Evolutionary conservation across 139 green algal genomes (phyloP).

Genomic region (Limnomonas spitsbergensis): DNA sequence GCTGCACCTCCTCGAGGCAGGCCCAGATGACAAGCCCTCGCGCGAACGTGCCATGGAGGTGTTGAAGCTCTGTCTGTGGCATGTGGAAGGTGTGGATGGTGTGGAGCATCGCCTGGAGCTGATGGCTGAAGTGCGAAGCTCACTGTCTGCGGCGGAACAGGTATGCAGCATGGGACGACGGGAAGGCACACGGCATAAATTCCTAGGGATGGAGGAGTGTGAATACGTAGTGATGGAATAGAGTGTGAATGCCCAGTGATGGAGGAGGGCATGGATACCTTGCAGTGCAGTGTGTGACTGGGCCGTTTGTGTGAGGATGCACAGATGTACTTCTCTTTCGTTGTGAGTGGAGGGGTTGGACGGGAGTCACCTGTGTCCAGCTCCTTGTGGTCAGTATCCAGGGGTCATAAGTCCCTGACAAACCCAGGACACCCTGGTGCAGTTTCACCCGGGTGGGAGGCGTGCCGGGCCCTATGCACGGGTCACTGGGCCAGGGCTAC

Average conservation of each 20-base stretch:
- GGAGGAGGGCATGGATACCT: background rate
- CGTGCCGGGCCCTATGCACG: background rate
- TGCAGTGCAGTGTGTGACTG: background rate
- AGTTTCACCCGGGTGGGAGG: background rate
- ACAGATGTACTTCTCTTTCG: too few relatives aligned
- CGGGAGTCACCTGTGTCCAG: too few relatives aligned
- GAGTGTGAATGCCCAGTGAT: background rate
- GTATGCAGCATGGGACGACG: background rate
- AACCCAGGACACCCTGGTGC: too few relatives aligned
- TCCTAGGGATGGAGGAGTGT: too few relatives aligned
- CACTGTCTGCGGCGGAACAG: background rate
- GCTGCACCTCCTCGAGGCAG: background rate
- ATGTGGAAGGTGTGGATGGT: background rate
- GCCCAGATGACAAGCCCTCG: too few relatives aligned
- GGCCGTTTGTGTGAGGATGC: background rate
- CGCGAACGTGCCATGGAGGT: background rate
- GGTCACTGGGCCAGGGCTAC: background rate
- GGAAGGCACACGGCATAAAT: too few relatives aligned
- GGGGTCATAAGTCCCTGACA: too few relatives aligned
- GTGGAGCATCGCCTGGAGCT: background rate
- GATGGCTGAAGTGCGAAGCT: background rate
- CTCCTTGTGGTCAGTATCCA: too few relatives aligned
- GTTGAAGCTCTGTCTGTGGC: background rate
- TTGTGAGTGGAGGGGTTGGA: too few relatives aligned
- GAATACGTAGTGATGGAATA: too few relatives aligned